Conservation (phyloP, 1,284 basidiomycete species). For the Trichosporon ovoides region DNA sequence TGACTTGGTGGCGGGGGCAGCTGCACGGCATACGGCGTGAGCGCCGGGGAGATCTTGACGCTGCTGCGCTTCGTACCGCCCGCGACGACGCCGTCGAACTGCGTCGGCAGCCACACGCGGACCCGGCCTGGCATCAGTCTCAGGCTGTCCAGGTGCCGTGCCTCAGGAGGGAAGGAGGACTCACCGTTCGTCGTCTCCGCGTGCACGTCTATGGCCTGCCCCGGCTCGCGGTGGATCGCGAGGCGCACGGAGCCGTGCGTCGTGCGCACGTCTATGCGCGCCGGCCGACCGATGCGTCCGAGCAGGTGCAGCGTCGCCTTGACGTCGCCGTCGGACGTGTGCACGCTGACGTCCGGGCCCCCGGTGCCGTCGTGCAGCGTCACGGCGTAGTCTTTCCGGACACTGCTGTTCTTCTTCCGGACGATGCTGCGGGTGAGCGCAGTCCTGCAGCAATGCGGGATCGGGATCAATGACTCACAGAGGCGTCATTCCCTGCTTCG, state of each 20-base stretch:
- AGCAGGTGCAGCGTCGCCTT: background rate
- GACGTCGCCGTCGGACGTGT: background rate
- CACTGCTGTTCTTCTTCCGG: background rate
- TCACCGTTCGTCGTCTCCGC: background rate
- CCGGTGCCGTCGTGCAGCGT: background rate
- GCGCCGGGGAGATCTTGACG: background rate
- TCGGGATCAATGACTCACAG: background rate
- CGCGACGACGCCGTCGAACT: background rate
- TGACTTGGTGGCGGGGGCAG: background rate
- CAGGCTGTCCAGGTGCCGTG: no score
- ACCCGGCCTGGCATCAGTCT: background rate
- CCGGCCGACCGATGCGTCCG: background rate
- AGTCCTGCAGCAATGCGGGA: background rate
- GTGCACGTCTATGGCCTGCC: background rate
- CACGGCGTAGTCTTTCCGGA: background rate
- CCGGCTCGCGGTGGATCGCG: background rate
- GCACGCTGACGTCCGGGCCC: background rate
- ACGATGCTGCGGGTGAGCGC: background rate
- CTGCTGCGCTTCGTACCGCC: background rate
- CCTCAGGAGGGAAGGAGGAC: background rate
- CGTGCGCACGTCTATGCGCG: background rate
- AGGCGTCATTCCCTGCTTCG: no score
- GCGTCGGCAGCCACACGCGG: background rate
- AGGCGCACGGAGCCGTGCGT: background rate
- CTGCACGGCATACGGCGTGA: background rate